Percentiles rank a stretch among this genome's conserved stretches.
Conservation (phyloP, 805 yeast genomes). For the Wickerhamiella siamensis region DNA sequence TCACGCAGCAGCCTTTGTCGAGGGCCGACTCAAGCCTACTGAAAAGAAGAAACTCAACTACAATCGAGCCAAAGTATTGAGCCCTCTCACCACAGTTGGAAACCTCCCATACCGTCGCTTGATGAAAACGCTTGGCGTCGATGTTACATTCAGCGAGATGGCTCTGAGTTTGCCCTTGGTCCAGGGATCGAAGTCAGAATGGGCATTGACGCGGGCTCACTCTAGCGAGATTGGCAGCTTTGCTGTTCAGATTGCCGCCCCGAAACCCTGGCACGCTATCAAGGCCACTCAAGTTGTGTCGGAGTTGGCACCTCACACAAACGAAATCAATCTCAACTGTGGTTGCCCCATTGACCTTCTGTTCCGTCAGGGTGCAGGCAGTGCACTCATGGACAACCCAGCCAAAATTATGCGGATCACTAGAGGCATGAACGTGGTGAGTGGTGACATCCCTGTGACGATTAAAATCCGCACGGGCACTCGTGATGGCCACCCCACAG, state of each 20-base stretch:
- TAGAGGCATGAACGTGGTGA: constrained; percentile 75
- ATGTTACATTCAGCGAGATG: constrained; percentile 91
- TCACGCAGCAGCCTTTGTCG: constrained; percentile 42
- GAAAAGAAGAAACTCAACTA: constrained; percentile 71
- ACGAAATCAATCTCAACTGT: constrained; percentile 81
- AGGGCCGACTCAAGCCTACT: constrained; percentile 59
- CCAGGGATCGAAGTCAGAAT: constrained; percentile 84
- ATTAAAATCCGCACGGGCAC: constrained; percentile 89
- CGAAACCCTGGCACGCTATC: constrained; percentile 86
- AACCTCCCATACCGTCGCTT: constrained; percentile 88
- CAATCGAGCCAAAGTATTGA: constrained; percentile 64
- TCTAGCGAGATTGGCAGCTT: constrained; percentile 67
- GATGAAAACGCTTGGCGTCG: constrained; percentile 84
- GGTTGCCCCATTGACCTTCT: constrained; percentile 96
- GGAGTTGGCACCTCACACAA: constrained; percentile 42
- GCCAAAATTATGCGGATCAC: constrained; percentile 63
- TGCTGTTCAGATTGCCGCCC: constrained; percentile 86
- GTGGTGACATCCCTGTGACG: constrained; percentile 85
- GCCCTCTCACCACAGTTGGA: constrained; percentile 96
- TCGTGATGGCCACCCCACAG: constrained; percentile 72
- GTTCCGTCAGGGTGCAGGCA: constrained; percentile 91
- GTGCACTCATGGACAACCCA: constrained; percentile 83
- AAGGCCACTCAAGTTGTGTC: constrained; percentile 77
- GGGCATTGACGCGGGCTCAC: constrained; percentile 95
- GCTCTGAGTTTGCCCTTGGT: constrained; percentile 73